Base-by-base conservation (phyloP, 176 grass and related monocot species). In the Oryza glumipatula region DNA sequence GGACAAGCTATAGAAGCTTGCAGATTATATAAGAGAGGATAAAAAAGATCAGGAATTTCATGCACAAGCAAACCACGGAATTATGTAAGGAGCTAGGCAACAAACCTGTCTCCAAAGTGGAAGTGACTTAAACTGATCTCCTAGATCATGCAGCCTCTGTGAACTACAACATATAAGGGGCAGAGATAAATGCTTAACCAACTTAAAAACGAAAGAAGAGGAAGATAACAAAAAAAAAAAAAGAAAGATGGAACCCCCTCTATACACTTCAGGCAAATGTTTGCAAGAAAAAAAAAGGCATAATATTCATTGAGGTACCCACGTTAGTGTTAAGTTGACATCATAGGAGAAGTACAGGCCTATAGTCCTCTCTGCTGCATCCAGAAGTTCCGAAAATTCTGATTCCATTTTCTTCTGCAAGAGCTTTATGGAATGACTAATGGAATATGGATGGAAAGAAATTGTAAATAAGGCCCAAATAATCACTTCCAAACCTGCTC, bases 281-380 rank as follows among this genome's bases (percentile, higher is more conserved):
- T 13, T 24, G n/a, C 58, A 80, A 41, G 13, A 79, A 36, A 65
- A 86, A 13, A 4, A 23, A 60, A 32, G 30, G 11, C 14, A 67
- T 39, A 71, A 51, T 76, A 45, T 63, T 63, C 58, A 23, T 23
- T 7, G 51, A 0, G 8, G 77, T 75, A 81, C 26, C 74, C 71
- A 95, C 93, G 84, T 90, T 61, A 95, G 90, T 45, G 93, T 95
- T 88, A 95, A 86, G 82, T 95, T 95, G 65, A 89, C 76, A 82
- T 95, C 93, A 38, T 95, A 95, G 30, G 93, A 95, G 86, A 95
- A 95, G 79, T 90, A 95, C 35, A 95, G 81, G 72, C 93, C 93
- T 39, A 88, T 86, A 32, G 77, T 61, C 78, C 79, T 85, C 74
- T 95, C 81, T 36, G 93, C 88, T 77, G 90, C 88, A 69, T 84